Evolutionary conservation across 2,329 filamentous ascomycete genomes (phyloP).

Genomic region (Aureobasidium musti): DNA sequence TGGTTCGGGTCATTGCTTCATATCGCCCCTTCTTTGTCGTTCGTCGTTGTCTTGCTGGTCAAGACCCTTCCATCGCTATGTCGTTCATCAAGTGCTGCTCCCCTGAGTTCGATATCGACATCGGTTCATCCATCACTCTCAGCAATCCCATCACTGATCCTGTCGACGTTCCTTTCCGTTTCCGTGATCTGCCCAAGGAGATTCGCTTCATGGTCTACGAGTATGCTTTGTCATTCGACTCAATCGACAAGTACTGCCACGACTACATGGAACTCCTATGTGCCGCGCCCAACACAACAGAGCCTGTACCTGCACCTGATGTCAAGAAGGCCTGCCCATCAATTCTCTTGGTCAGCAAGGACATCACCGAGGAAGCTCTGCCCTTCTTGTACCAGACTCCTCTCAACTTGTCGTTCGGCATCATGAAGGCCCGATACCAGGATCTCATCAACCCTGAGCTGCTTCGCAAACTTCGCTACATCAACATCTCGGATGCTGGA

Average conservation of each 20-base stretch:
- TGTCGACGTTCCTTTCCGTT: conserved; percentile 21
- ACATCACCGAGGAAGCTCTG: conserved; percentile 41
- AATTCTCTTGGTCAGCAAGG: conserved; percentile 42
- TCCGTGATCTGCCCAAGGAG: conserved; percentile 32
- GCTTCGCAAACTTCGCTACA: conserved; percentile 36
- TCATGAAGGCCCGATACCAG: conserved; percentile 31
- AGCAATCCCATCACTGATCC: conserved; percentile 1
- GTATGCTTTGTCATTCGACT: conserved; percentile 30
- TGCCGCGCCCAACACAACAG: conserved; percentile 23
- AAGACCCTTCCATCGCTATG: conserved; percentile 1
- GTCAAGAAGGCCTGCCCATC: conserved; percentile 35
- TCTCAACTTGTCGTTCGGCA: conserved; percentile 39
- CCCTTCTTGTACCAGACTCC: conserved; percentile 36
- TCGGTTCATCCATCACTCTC: neutral
- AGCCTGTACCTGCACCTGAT: conserved; percentile 17
- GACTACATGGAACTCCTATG: conserved; percentile 33
- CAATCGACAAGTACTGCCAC: conserved; percentile 33
- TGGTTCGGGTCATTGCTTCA: conserved; percentile 1
- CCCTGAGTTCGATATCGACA: neutral
- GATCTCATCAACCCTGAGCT: conserved; percentile 34
- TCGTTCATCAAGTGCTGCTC: conserved; percentile 10
- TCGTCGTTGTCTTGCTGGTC: conserved; percentile 14
- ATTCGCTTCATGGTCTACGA: conserved; percentile 32
- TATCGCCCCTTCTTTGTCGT: neutral
- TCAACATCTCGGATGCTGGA: conserved; percentile 29